Base-by-base conservation (phyloP, 495 filamentous ascomycete genomes). In the Hypomontagnella monticulosa region DNA sequence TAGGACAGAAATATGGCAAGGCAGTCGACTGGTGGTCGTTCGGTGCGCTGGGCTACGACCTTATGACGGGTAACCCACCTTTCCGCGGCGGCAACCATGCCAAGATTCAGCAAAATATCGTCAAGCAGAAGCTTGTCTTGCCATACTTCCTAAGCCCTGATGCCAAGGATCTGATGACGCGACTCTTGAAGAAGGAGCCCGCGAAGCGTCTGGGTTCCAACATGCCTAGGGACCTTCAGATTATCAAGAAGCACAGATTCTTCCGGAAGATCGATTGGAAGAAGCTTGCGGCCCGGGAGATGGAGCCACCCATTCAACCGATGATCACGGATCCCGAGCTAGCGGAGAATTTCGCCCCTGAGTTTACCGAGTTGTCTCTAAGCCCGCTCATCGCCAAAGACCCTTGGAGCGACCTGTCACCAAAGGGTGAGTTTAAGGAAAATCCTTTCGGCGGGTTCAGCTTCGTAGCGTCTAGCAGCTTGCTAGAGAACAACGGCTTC, bases 21-120 rank as follows among this genome's bases (percentile, higher is more conserved):
- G 88, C 91, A 12, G 96, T 97, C 34, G 95, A 99, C 80, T 99
- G 93, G 93, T 99, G 95, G 95, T 96, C 93, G 4, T 88, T 99
- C 30, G 95, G 96, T 19, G 92, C 93, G 15, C 81, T 99, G 34
- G 93, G 91, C 43, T 94, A 87, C 74, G 95, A 99, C 74, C 85
- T 99, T 12, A 85, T 99, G 71, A 97, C 93, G 9, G 95, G 96
- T 33, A 83, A 84, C 6, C 91, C 93, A 1, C 96, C 96, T 1
- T 99, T 98, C 81, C 86, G 85, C 54, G 95, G 90, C 27, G 88
- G 88, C 78, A 97, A 97, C 78, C 85, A 95, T 70, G 84, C 90
- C 58, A 97, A 97, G 79, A 93, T 96, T 44, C 90, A 96, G 69
- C 87, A 95, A 71, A 96, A 93, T 69, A 98, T 99, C 68, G 78